Evolutionary conservation across 352 stramenopile species (phyloP), one percentile per base, ranked within the genome.

Genomic region (Thraustochytrium sp.): DNA sequence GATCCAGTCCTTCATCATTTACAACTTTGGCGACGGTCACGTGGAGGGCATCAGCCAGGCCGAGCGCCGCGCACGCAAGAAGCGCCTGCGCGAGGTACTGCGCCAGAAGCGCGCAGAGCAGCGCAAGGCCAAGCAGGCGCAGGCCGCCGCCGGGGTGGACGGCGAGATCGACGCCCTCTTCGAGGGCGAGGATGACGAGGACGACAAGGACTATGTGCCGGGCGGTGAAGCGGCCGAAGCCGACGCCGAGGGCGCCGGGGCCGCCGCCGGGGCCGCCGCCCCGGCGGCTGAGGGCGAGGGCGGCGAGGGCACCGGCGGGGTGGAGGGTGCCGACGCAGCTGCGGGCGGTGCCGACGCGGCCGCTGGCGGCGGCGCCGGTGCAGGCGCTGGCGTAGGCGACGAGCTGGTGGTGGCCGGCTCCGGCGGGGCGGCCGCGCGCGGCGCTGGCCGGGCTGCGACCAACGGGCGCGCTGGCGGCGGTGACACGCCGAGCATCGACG

Each of bases 91-190:
- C 46, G 51, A 48, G 48, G 1, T 46, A 21, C 31, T 21, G 31
- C 26, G n/a, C n/a, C 5, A 61, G 2, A 76, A 16, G 18, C 4
- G 2, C 8, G 68, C 42, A 9, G 76, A 72, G 59, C 8, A 68
- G 54, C 26, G 26, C 23, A 64, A 80, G 68, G 46, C 68, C 23
- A 80, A 44, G 4, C 3, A 13, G 11, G 53, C 34, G 16, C 8
- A 75, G 3, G 3, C 40, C n/a, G 21, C 23, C 26, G 63, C 34
- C 16, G 63, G 5, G 40, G 36, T 8, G 4, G 31, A 21, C 26
- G 55, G 4, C 18, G 68, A 80, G 26, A 80, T 80, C 42, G 68
- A 80, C 63, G 68, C 68, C n/a, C 68, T 80, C 23, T 80, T 80
- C 37, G 21, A 80, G 40, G 63, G 23, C 49, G 68, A 80, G 23